These are phyloP conservation scores for Heimioporus sp. DNA, from an alignment of 768 basidiomycete species.

Conservation along the genomic window DNA sequence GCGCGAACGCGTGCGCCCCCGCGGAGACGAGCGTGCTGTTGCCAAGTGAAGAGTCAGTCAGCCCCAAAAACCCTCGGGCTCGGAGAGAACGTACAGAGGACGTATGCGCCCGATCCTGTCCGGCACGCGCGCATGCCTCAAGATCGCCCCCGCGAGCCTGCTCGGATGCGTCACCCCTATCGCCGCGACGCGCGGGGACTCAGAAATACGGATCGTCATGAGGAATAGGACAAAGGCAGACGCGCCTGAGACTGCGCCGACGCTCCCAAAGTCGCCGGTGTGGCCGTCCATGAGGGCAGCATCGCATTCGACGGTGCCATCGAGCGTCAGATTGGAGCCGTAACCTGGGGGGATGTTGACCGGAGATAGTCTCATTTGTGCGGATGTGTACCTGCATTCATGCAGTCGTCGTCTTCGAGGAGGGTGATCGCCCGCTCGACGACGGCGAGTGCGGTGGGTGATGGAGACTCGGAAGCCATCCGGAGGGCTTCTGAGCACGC, in stretches of 20 bases:
- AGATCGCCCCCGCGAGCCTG: slow-evolving; percentile 51
- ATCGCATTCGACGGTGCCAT: slow-evolving; percentile 81
- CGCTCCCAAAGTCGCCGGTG: slow-evolving; percentile 58
- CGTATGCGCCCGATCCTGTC: slow-evolving; percentile 63
- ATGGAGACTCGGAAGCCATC: slow-evolving; percentile 8
- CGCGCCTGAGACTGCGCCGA: slow-evolving; percentile 70
- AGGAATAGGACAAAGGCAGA: no score
- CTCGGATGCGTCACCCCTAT: slow-evolving; percentile 78
- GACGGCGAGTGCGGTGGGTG: slow-evolving; percentile 38
- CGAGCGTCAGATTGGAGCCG: slow-evolving; percentile 74
- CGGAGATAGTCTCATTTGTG: no score
- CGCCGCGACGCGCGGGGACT: no score
- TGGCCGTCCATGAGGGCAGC: slow-evolving; percentile 66
- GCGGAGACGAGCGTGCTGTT: slow-evolving; percentile 56
- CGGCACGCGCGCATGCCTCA: slow-evolving; percentile 49
- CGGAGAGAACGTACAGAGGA: slow-evolving; percentile 70
- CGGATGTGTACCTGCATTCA: slow-evolving; percentile 61
- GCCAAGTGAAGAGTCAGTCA: no score
- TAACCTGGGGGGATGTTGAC: slow-evolving; percentile 41
- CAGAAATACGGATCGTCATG: no score
- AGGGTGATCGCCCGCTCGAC: slow-evolving; percentile 53
- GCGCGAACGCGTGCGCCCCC: slow-evolving; percentile 62
- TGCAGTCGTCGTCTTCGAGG: slow-evolving; percentile 62
- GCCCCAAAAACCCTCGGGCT: no score
- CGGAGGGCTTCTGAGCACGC: slow-evolving; percentile 50